Base-by-base conservation (phyloP, 2,329 filamentous ascomycete species). In the Trichoderma sp. region DNA sequence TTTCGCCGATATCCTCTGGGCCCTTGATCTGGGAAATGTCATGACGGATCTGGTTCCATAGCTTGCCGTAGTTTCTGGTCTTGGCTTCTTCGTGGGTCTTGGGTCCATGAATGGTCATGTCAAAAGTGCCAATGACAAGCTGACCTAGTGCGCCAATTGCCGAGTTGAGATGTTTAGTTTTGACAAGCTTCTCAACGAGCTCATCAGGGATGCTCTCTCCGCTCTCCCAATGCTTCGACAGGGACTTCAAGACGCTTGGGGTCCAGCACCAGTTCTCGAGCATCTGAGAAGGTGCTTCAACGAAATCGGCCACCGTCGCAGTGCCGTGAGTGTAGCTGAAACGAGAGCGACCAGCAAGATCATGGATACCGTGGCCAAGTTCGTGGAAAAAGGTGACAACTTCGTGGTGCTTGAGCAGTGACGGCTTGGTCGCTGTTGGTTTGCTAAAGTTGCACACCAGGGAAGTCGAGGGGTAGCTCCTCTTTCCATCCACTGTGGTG, bases 391-490 rank as follows among this genome's bases (percentile, higher is more conserved):
- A 85, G 0, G 92, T 94, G 13, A 93, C 89, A 2, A 94, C 91
- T 78, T 95, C 91, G 66, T 92, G 89, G 75, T 95, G 92, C 84
- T 94, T 94, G 52, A 96, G 85, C 4, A 95, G 84, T 26, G 89
- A 91, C 5, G 92, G 92, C 79, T 93, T 94, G 76, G 86, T 91
- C 11, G 87, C 82, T 1, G 90, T 91, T 2, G 92, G 90, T 80
- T 94, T 94, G 76, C 89, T 91, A 78, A 95, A 95, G 81, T 95
- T 95, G 85, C 92, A 95, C 13, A 95, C 91, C 13, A 95, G 83
- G 1, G 92, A 91, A 0, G 92, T 95, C 1, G 90, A 90, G 6
- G 92, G 91, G 77, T 94, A 94, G 68, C 89, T 85, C 66, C 91
- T 86, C 43, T 87, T 89, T 71, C 91, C 91, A 70, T 93, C 87